A percentile compares a stretch with the other conserved stretches of the same genome.
Evolutionary conservation across 2,329 filamentous ascomycete genomes (phyloP).

Genomic region (Fusarium sp.): DNA sequence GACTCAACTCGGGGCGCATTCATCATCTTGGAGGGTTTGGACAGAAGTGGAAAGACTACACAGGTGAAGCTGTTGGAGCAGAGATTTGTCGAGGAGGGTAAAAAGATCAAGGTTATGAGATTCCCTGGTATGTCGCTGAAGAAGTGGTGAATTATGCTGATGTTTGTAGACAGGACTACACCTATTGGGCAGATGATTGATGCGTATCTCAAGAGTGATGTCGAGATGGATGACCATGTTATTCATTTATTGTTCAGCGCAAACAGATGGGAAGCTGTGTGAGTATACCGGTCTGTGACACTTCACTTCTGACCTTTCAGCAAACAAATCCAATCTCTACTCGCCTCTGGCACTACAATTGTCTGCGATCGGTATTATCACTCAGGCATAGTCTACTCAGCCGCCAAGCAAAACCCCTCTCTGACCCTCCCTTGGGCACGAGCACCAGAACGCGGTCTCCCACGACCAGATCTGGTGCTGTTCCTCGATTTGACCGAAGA

Average conservation of each 20-base stretch:
- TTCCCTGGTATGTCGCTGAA: constrained; percentile 63
- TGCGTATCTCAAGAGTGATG: constrained; percentile 77
- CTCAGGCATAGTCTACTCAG: constrained; percentile 91
- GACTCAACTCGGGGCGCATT: constrained; percentile 66
- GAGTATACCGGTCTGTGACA: constrained; percentile 44
- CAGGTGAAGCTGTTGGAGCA: constrained; percentile 79
- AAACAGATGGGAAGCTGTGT: constrained; percentile 85
- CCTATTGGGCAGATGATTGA: constrained; percentile 90
- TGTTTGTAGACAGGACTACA: constrained; percentile 75
- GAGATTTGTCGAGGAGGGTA: constrained; percentile 60
- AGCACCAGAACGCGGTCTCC: constrained; percentile 84
- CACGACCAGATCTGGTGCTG: constrained; percentile 85
- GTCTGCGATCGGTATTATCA: constrained; percentile 96
- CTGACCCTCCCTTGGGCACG: constrained; percentile 84
- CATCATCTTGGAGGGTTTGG: constrained; percentile 87
- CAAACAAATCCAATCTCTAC: constrained; percentile 60
- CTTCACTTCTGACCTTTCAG: constrained; percentile 47
- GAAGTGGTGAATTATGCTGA: background rate
- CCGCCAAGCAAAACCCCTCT: constrained; percentile 80
- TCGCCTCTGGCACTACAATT: constrained; percentile 76
- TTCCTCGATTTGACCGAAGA: constrained; percentile 85
- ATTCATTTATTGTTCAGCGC: constrained; percentile 92
- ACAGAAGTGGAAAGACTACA: constrained; percentile 91
- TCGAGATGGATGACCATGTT: constrained; percentile 84
- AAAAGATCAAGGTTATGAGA: constrained; percentile 63